Conservation (phyloP, 495 filamentous ascomycete species). For the Articulospora tetracladia region DNA sequence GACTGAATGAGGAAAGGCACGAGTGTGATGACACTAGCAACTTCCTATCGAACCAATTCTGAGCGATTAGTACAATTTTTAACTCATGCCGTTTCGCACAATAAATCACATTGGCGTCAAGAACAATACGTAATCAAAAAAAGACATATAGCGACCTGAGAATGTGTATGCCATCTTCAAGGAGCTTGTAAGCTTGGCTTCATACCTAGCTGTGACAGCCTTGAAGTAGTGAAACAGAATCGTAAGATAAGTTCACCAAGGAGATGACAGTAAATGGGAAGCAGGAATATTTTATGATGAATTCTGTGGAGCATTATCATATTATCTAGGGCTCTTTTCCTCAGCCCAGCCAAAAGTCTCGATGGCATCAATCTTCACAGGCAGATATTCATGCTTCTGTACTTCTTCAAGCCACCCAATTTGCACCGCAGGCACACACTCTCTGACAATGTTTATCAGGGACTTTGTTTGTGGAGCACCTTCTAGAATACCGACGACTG, state of each 20-base stretch:
- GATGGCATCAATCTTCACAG: slow-evolving; percentile 25
- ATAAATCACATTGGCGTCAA: too few relatives aligned
- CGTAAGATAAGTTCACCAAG: not conserved
- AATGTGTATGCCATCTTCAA: too few relatives aligned
- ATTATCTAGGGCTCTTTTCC: too few relatives aligned
- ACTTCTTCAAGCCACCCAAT: slow-evolving; percentile 23
- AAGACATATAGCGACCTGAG: too few relatives aligned
- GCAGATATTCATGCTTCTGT: slow-evolving; percentile 14
- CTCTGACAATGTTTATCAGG: slow-evolving; percentile 17
- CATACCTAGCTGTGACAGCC: too few relatives aligned
- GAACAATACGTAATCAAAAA: too few relatives aligned
- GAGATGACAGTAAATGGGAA: not conserved
- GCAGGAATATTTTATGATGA: not conserved
- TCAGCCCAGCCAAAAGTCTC: slow-evolving; percentile 12
- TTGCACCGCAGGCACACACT: slow-evolving; percentile 25
- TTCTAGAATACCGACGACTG: slow-evolving; percentile 47
- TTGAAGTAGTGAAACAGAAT: not conserved
- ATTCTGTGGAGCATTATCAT: not conserved
- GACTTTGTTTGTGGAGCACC: slow-evolving; percentile 18
- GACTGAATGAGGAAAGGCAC: too few relatives aligned
- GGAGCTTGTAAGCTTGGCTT: too few relatives aligned
- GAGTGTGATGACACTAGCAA: too few relatives aligned
- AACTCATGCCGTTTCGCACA: too few relatives aligned
- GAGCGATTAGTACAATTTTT: too few relatives aligned
- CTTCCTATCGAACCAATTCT: too few relatives aligned